Evolutionary conservation across 306 rosid genomes (phyloP), one percentile per base, ranked within the genome.

Genomic region (Cicer yamashitae): DNA sequence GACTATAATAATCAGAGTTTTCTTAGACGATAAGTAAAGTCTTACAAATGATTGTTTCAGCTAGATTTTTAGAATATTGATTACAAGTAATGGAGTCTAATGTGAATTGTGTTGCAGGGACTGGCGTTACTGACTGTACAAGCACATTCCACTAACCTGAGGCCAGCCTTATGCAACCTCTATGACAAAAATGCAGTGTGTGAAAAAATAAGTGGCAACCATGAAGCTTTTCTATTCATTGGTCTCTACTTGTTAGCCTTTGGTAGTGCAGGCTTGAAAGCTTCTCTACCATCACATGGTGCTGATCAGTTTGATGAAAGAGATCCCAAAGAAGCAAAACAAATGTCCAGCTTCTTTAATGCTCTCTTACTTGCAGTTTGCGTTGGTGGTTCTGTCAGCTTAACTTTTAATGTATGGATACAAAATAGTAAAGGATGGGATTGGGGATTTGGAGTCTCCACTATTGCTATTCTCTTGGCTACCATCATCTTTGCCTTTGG

Each of bases 221-320:
- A 82, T 1, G 85, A 92, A 47, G 89, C 87, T 0, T 45, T 91
- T 6, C 96, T 94, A 68, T 88, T 47, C 54, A 9, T 78, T 14
- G 79, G 90, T 47, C 89, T 94, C 17, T 90, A 91, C 79, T 13
- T 72, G 56, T 53, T 88, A 69, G 97, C 96, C 1, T 70, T 54
- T 5, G 96, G 96, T 0, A 72, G 78, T 59, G 90, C 93, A 2
- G 97, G 97, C 30, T 1, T 86, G 12, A 94, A 90, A 76, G 96
- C 98, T 39, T 79, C 89, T 4, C 51, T 94, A 47, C 98, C 98
- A 7, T 37, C 97, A n/a, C 98, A 94, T 64, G 97, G 98, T 8
- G 98, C 98, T 0, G 97, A 94, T 52, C 98, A 94, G 63, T 94
- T 90, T 67, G 93, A 94, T 10, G 93, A 90, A 13, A 79, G 47